Conservation (phyloP, 495 filamentous ascomycete genomes). For the Penicillium coffeae region DNA sequence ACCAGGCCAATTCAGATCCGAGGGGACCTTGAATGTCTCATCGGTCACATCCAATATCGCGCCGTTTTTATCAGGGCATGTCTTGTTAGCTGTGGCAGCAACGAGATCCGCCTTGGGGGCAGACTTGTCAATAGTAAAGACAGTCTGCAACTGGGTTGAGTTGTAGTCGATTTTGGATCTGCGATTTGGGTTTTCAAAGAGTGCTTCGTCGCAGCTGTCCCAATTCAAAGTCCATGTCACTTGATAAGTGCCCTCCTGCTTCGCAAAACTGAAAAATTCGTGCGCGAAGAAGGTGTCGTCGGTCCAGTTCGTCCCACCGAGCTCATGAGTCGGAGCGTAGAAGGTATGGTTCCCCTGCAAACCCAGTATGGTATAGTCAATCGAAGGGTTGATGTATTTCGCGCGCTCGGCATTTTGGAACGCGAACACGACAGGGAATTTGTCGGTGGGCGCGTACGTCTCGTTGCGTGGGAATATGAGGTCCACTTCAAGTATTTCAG, state of each 20-base stretch:
- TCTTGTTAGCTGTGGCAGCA: conserved; percentile 25
- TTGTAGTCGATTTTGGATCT: conserved; percentile 2
- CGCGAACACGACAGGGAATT: conserved; percentile 37
- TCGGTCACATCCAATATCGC: conserved; percentile 24
- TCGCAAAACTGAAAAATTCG: not conserved
- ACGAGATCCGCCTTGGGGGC: conserved; percentile 8
- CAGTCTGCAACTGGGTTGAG: conserved; percentile 5
- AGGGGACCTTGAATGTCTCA: conserved; percentile 10
- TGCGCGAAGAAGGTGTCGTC: conserved; percentile 18
- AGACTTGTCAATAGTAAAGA: conserved; percentile 1
- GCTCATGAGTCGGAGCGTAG: not conserved
- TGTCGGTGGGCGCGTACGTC: conserved; percentile 31
- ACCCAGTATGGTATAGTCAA: conserved; percentile 8
- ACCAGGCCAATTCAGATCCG: conserved; percentile 3
- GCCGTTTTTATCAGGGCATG: conserved; percentile 15
- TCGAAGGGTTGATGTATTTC: conserved; percentile 15
- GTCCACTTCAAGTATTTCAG: conserved; percentile 28
- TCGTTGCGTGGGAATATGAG: conserved; percentile 40
- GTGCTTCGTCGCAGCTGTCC: conserved; percentile 8
- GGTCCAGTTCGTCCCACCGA: conserved; percentile 9
- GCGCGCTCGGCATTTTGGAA: conserved; percentile 21
- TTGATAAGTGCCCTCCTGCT: not conserved
- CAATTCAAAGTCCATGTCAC: conserved; percentile 18
- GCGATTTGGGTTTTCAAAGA: not conserved
- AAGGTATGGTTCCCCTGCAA: not conserved